Percentiles rank a stretch among this genome's conserved stretches.
Conservation (phyloP, 176 grass and related monocot species). For the Oryza australiensis region DNA sequence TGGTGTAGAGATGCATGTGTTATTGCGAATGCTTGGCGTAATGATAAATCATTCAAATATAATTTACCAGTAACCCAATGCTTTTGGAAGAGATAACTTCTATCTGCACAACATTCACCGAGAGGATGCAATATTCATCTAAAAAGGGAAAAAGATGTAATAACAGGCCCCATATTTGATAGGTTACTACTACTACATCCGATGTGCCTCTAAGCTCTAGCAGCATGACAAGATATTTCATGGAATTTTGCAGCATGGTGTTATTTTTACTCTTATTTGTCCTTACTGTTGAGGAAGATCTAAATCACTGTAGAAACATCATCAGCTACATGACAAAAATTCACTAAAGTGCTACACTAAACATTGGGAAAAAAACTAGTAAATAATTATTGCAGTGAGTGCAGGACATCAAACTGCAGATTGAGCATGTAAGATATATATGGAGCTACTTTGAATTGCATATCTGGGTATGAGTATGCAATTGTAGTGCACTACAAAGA, state of each 20-base stretch:
- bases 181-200: background rate
- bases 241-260: background rate
- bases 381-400: background rate
- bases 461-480: background rate
- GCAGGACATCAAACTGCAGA: background rate
- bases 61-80: no score
- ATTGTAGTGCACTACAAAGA: background rate
- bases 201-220: background rate
- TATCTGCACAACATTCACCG: background rate
- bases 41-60: no score
- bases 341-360: background rate
- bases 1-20: conserved; percentile 4
- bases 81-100: background rate
- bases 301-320: background rate
- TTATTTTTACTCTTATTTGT: background rate
- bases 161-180: background rate
- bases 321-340: background rate
- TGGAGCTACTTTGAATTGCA: background rate
- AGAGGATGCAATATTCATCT: background rate
- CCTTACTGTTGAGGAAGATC: background rate
- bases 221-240: background rate
- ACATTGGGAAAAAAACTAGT: background rate
- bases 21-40: no score
- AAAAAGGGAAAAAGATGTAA: background rate
- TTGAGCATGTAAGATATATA: background rate